Conservation (phyloP, 2,329 filamentous ascomycete species). For the Apiospora pterosperma region DNA sequence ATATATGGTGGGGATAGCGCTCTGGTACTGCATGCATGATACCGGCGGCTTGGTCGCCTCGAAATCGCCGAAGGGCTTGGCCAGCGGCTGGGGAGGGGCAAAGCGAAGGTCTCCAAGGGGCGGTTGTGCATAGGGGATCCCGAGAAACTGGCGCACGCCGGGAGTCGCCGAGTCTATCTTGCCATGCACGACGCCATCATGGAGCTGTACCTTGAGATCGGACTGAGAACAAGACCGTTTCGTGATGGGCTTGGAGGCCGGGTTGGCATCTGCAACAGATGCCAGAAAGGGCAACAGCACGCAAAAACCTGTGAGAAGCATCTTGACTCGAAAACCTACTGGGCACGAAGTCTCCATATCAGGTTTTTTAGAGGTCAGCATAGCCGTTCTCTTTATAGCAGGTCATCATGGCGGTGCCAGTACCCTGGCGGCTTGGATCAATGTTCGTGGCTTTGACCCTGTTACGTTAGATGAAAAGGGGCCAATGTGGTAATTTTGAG, state of each 20-base stretch:
- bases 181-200: not conserved
- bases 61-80: constrained; percentile 10
- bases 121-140: constrained; percentile 26
- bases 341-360: not conserved
- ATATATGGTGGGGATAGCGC: constrained; percentile 1
- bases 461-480: too few species aligned
- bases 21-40: constrained; percentile 20
- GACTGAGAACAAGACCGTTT: not conserved
- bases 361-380: not conserved
- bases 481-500: too few species aligned
- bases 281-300: not conserved
- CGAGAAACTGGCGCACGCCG: constrained; percentile 20
- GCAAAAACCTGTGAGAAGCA: not conserved
- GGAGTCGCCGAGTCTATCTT: not conserved
- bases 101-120: constrained; percentile 23
- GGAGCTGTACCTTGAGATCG: not conserved
- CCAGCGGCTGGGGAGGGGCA: constrained; percentile 16
- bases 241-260: not conserved
- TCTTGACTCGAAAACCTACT: not conserved
- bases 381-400: not conserved
- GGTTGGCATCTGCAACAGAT: not conserved
- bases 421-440: too few species aligned
- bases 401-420: not conserved
- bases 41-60: constrained; percentile 14
- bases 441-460: too few species aligned